Evolutionary conservation across 2,329 filamentous ascomycete species (phyloP), one percentile per base, ranked within the genome.

Genomic region (Ustulina deusta): DNA sequence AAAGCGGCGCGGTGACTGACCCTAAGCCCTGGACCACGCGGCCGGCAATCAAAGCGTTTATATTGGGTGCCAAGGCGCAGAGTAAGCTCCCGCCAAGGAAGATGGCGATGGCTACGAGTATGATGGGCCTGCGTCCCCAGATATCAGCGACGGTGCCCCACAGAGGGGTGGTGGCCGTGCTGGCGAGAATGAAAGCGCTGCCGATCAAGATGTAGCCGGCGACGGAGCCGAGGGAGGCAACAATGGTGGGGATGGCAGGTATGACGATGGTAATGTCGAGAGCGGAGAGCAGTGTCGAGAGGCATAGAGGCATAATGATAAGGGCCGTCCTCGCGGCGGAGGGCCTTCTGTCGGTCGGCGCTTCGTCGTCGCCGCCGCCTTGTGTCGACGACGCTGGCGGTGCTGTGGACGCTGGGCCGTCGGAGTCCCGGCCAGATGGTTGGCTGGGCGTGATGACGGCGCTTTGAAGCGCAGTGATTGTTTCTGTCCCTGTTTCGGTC

Each of bases 181-280:
- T 89, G 17, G 89, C 90, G 11, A 94, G 86, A 3, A 93, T 82
- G 77, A 91, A 94, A 0, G 91, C 88, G 32, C 86, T 89, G 0
- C 91, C 92, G 68, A 95, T 91, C 93, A 92, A 94, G 15, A 89
- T 89, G 79, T 93, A 94, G 6, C 90, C 90, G 0, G 87, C 82
- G 17, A 86, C 87, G 34, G 87, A 90, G 55, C 86, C 75, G 42
- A 93, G 85, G 32, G 90, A 82, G 2, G 78, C 76, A 2, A 85
- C 81, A 56, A 91, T 90, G 9, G 86, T 86, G 0, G 89, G 89
- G 6, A 90, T 82, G 0, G 88, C 86, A 0, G 89, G 89, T 1
- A 88, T 85, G 34, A 90, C 81, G 72, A 89, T 89, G 17, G 87
- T 89, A 3, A 84, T 75, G 74, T 85, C 86, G 72, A 86, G 80